Evolutionary conservation across 345 rosid genomes (phyloP), one percentile per base, ranked within the genome.

Genomic region (Brassica rapa): DNA sequence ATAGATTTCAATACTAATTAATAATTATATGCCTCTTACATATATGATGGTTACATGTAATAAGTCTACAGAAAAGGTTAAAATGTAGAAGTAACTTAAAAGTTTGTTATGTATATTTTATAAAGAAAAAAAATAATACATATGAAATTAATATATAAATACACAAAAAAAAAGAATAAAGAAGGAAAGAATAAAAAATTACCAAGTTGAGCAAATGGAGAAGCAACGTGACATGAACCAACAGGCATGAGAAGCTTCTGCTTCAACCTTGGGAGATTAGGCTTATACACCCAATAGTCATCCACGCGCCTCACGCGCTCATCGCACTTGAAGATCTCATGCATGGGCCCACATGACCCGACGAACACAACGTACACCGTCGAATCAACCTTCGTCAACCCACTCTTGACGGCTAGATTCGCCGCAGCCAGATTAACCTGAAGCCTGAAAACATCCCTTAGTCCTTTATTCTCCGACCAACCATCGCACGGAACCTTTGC

Each of bases 361-460:
- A 82, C 41, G 29, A 94, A 87, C 66, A 92, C 91, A 19, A 77
- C 85, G 8, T 88, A 81, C 51, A 85, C 87, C 68, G 76, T 57
- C 74, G 80, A 80, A 73, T 80, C 82, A 63, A 29, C 30, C 2
- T 6, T 78, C 29, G 51, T 30, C 73, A 43, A 33, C 3, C 91
- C 88, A 49, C 86, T 87, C 21, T 70, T 61, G 60, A 85, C 90
- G n/a, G 81, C 89, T n/a, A 92, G 81, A 72, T 85, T 89, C 1
- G 97, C 97, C 68, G 82, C 93, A 75, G 89, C 94, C 82, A 95
- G 32, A 74, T 89, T 92, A 19, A 91, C 88, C 55, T 95, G 98
- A 68, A 95, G 80, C 88, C 97, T 85, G 16, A 82, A 77, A 81
- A 90, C 82, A 46, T 92, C 91, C 80, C 97, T 87, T 4, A 82